phyloP scores from a whole-genome alignment of 1,284 basidiomycete species.

The Wallemia hederae region DNA sequence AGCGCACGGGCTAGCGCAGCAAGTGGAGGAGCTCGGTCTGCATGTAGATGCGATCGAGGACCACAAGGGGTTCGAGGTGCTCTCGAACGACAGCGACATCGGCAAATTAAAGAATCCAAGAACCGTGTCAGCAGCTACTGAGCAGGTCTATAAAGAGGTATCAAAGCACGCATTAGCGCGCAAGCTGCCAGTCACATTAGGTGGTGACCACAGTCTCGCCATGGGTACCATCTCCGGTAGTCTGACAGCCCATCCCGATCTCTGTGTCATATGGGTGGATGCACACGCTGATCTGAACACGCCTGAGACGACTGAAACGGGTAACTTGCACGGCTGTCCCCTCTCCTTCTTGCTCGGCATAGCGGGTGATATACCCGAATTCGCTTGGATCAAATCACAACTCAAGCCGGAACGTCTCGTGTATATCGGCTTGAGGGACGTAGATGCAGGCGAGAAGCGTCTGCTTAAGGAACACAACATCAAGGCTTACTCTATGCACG shows the following conservation, averaged over 20 bases:
- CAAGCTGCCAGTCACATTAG: constrained; percentile 65
- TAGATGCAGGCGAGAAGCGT: constrained; percentile 66
- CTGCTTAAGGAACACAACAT: constrained; percentile 66
- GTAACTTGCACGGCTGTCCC: constrained; percentile 98
- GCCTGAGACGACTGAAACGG: constrained; percentile 48
- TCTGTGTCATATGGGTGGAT: constrained; percentile 56
- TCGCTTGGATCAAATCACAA: constrained; percentile 48
- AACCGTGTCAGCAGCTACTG: constrained; percentile 51
- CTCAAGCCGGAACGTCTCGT: constrained; percentile 46
- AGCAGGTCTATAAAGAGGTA: constrained; percentile 49
- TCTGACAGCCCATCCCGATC: constrained; percentile 24
- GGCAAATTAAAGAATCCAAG: constrained; percentile 67
- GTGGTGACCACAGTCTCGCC: constrained; percentile 67
- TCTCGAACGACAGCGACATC: constrained; percentile 43
- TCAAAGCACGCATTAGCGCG: constrained; percentile 44
- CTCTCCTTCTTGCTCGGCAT: constrained; percentile 26
- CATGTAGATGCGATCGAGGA: constrained; percentile 52
- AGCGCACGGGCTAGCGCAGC: constrained; percentile 46
- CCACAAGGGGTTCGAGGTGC: constrained; percentile 59
- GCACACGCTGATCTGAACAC: constrained; percentile 89
- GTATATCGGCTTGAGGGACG: constrained; percentile 84
- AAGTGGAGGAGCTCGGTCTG: constrained; percentile 59
- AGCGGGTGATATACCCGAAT: constrained; percentile 21
- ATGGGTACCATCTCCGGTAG: constrained; percentile 16
- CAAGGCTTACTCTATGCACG: constrained; percentile 69